Evolutionary conservation across 2,329 filamentous ascomycete genomes (phyloP), one percentile per base, ranked within the genome.

Genomic region (Zasmidium cellare): DNA sequence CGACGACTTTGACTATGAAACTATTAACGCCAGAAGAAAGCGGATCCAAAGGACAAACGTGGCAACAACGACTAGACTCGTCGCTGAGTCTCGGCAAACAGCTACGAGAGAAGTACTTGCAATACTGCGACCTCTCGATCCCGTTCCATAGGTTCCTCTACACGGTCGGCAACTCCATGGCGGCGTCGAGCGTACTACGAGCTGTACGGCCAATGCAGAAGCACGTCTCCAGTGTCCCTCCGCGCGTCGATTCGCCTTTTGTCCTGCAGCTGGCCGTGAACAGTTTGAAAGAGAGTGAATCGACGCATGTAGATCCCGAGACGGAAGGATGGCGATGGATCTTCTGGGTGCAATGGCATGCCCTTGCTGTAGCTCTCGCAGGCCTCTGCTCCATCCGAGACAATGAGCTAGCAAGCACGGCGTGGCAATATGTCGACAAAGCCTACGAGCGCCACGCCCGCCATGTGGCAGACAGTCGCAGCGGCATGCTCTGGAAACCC

Each of bases 331-430:
- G 76, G 67, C 65, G 67, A 16, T 84, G 81, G 81, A 80, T 80
- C 73, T 71, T 75, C 1, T 83, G 81, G 66, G 76, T 82, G n/a
- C 81, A 82, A 60, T 84, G 82, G 82, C 81, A 83, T 61, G 76
- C 80, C 7, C 69, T 84, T 0, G 80, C 81, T 1, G 80, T 83
- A 9, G 76, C 78, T 1, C 67, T 83, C 12, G 80, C 80, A 1
- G 80, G 83, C 60, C 73, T 84, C 24, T 83, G 80, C 64, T 69
- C 74, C 2, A 77, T 79, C 61, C 77, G 78, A 2, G 69, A 74
- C 38, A 79, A 79, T 3, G 73, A 75, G 20, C 68, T 80, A 23
- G 80, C 77, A 14, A 76, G 79, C 2, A 72, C 76, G 44, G 80
- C 82, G 1, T 84, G 82, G 82, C 65, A 58, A 7, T 72, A 78